Conservation (phyloP, 208 protist genomes). For the Porcisia hertigi region DNA sequence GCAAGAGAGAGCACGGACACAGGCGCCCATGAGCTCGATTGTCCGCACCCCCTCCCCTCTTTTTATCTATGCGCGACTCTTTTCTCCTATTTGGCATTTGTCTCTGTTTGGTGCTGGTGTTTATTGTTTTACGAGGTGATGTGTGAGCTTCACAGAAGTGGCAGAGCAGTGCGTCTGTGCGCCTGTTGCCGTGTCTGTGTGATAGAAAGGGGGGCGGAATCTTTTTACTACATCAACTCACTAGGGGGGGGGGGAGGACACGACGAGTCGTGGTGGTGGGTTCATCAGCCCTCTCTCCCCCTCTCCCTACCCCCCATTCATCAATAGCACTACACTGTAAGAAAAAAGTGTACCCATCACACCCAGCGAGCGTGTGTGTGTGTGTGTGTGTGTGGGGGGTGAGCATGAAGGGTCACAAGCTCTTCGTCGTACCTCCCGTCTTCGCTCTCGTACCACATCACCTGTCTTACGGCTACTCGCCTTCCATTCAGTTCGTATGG, state of each 20-base stretch:
- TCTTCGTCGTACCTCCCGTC: neutral
- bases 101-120: neutral
- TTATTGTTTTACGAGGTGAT: neutral
- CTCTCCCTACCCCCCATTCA: too few species aligned
- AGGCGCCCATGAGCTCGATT: neutral
- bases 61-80: neutral
- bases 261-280: neutral
- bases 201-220: too few species aligned
- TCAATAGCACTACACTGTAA: neutral
- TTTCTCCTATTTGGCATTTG: neutral
- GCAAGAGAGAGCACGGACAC: neutral
- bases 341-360: neutral
- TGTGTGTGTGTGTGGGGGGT: too few species aligned
- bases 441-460: slow-evolving; percentile 1
- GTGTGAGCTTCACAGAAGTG: neutral
- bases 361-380: neutral
- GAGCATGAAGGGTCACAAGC: too few species aligned
- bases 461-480: neutral
- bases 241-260: neutral
- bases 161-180: too few species aligned
- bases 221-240: too few species aligned
- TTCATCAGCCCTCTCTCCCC: neutral
- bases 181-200: too few species aligned
- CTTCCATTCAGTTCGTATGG: neutral
- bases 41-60: neutral